A percentile compares a stretch with the other conserved stretches of the same genome.
Evolutionary conservation across 2,329 filamentous ascomycete genomes (phyloP).

Genomic region (Fusarium beomiforme): DNA sequence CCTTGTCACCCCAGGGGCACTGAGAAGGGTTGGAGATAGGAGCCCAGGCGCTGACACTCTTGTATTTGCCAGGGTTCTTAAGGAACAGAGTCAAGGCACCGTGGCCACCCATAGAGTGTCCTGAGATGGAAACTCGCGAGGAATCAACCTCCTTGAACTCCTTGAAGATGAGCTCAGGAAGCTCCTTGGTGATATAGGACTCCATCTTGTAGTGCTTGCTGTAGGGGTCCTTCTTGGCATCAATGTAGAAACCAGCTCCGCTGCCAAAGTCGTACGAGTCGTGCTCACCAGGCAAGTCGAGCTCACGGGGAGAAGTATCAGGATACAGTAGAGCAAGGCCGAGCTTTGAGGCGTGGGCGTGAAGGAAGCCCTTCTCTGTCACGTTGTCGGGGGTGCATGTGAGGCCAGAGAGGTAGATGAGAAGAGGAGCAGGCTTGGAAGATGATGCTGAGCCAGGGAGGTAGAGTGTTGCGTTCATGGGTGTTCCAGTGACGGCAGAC

Average conservation of each 20-base stretch:
- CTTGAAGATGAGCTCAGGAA: constrained; percentile 80
- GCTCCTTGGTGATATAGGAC: constrained; percentile 86
- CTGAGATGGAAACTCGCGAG: constrained; percentile 81
- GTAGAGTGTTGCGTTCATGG: constrained; percentile 94
- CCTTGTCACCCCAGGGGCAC: constrained; percentile 96
- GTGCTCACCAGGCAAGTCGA: constrained; percentile 83
- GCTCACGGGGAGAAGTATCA: constrained; percentile 90
- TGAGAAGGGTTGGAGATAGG: constrained; percentile 87
- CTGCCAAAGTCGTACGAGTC: constrained; percentile 92
- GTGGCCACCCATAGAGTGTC: constrained; percentile 97
- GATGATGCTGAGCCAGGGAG: constrained; percentile 77
- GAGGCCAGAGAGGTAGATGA: constrained; percentile 93
- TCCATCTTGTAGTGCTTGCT: constrained; percentile 90
- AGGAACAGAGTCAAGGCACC: constrained; percentile 93
- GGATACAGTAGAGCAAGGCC: constrained; percentile 95
- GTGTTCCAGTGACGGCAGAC: constrained; percentile 80
- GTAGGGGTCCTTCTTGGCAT: constrained; percentile 82
- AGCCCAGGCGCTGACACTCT: constrained; percentile 88
- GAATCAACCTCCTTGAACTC: constrained; percentile 77
- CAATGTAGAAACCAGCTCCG: constrained; percentile 93
- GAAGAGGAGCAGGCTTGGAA: constrained; percentile 72
- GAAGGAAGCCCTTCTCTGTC: constrained; percentile 88
- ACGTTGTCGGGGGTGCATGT: constrained; percentile 94
- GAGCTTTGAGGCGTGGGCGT: constrained; percentile 79
- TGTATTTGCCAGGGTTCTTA: constrained; percentile 90